Evolutionary conservation across 495 filamentous ascomycete genomes (phyloP).

Genomic region (Tuber calosporum): DNA sequence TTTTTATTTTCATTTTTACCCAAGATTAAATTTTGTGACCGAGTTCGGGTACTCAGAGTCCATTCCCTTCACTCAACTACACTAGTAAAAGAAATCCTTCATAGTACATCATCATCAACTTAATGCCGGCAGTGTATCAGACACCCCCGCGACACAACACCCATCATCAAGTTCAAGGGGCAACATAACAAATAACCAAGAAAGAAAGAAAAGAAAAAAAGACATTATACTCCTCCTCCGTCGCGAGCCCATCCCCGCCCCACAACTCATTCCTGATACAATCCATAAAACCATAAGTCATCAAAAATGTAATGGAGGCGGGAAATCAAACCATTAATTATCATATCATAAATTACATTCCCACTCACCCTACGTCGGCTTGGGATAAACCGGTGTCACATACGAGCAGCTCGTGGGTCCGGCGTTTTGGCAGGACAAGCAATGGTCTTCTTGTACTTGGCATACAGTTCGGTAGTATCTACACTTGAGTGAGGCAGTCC

Average conservation of each 20-base stretch:
- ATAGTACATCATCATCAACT: not conserved
- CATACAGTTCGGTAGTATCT: conserved; percentile 2
- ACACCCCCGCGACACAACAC: not conserved
- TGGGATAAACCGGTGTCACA: conserved; percentile 14
- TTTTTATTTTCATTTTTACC: not conserved
- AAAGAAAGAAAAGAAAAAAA: not conserved
- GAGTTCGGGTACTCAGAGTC: not conserved
- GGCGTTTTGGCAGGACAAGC: conserved; percentile 4
- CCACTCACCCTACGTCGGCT: not conserved
- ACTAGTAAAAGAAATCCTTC: not conserved
- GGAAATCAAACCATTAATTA: not conserved
- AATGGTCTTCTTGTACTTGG: conserved; percentile 21
- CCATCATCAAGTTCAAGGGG: not conserved
- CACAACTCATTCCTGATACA: not conserved
- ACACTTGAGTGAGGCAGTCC: conserved; percentile 1
- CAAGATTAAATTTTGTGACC: not conserved
- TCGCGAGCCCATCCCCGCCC: not conserved
- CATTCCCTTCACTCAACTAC: not conserved
- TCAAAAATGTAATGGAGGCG: not conserved
- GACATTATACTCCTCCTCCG: not conserved
- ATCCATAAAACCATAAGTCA: not conserved
- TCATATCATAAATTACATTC: not conserved
- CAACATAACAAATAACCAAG: not conserved
- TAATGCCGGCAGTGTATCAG: not conserved
- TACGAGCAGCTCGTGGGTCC: not conserved